A percentile compares a stretch with the other conserved stretches of the same genome.
These are phyloP conservation scores for Cyanidium caldarium DNA, from an alignment of 23 red algal genomes.

Conservation along the genomic window DNA sequence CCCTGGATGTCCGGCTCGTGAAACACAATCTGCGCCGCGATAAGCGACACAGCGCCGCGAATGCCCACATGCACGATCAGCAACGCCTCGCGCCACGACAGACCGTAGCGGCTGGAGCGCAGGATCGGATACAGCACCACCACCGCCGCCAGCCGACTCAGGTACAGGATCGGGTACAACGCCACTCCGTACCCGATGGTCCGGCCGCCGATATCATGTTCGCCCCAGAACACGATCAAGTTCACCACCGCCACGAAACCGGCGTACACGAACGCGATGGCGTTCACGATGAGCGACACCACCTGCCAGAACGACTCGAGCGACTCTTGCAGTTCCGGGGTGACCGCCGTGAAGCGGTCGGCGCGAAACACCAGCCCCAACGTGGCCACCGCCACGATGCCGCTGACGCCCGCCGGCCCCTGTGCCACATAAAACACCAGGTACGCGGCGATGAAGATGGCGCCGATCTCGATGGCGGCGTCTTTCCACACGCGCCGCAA, in stretches of 20 bases:
- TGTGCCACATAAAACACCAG: slow-evolving; percentile 84
- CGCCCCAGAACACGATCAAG: slow-evolving; percentile 57
- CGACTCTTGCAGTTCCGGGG: slow-evolving; percentile 44
- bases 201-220: slow-evolving; percentile 15
- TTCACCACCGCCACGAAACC: slow-evolving; percentile 78
- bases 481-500: slow-evolving; percentile 48
- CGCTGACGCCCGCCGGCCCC: slow-evolving; percentile 41
- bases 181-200: slow-evolving; percentile 40
- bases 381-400: slow-evolving; percentile 63
- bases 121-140: slow-evolving; percentile 49
- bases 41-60: slow-evolving; percentile 66
- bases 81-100: slow-evolving; percentile 35
- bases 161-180: slow-evolving; percentile 48
- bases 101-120: slow-evolving; percentile 27
- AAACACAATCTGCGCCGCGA: slow-evolving; percentile 65
- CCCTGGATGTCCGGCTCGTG: slow-evolving; percentile 4
- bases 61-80: slow-evolving; percentile 49
- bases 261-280: slow-evolving; percentile 79
- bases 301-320: slow-evolving; percentile 79
- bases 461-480: slow-evolving; percentile 52
- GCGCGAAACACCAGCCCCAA: slow-evolving; percentile 51
- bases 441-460: slow-evolving; percentile 59
- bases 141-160: slow-evolving; percentile 59
- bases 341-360: slow-evolving; percentile 42
- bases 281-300: slow-evolving; percentile 68